Conservation (phyloP, 345 rosid genomes). For the Heritiera fomes region DNA sequence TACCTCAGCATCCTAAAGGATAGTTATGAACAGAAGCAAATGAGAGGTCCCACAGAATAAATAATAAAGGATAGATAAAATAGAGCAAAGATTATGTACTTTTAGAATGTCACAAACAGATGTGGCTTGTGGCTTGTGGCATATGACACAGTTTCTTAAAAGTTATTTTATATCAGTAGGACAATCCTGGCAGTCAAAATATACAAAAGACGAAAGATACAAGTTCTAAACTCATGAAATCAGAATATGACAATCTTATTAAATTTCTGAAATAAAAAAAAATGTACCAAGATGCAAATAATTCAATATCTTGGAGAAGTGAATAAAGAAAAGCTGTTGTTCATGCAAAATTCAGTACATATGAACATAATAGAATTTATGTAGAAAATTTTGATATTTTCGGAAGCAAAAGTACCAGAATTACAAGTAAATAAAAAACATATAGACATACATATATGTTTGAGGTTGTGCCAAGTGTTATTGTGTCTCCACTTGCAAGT, state of each 20-base stretch:
- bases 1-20: background rate
- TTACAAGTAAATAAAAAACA: background rate
- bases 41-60: background rate
- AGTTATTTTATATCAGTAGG: slow-evolving; percentile 1
- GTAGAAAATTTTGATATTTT: slow-evolving; percentile 7
- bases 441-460: slow-evolving; percentile 59
- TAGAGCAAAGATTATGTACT: background rate
- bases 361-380: background rate
- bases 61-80: background rate
- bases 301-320: background rate
- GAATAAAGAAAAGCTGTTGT: slow-evolving; percentile 9
- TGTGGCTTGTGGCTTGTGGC: background rate
- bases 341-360: background rate
- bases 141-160: background rate
- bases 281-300: background rate
- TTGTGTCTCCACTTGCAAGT: slow-evolving; percentile 77
- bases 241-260: background rate
- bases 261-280: slow-evolving; percentile 6
- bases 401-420: background rate
- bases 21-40: background rate
- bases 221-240: background rate
- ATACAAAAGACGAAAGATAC: background rate
- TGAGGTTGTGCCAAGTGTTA: slow-evolving; percentile 88
- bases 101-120: background rate
- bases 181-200: slow-evolving; percentile 7